Base-by-base conservation (phyloP, 129 eudicot species). In the Lactuca saligna region DNA sequence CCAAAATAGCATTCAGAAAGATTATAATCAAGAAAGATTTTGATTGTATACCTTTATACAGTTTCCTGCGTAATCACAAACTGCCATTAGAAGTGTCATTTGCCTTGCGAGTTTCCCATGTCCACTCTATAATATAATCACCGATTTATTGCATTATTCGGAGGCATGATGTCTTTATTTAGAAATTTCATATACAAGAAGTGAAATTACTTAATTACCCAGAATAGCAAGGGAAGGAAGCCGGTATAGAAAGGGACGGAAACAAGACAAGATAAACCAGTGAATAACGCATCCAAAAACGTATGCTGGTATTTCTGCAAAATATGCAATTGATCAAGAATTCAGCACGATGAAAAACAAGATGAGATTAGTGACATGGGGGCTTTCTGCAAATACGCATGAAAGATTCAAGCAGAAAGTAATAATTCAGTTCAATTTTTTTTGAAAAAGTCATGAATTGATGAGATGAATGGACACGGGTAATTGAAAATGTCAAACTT, bases 181-280 rank as follows among this genome's bases (percentile, higher is more conserved):
- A 44, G 8, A 66, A 57, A 8, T 50, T 60, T 8, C 54, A 48
- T 20, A 78, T 4, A 70, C 61, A 39, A 65, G 13, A 31, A 44
- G 29, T 50, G 35, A 61, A 46, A 61, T 50, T 89, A 94, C 99
- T 97, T 97, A 46, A 61, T 50, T 89, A 94, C 99, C 99, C 99
- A 94, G 80, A 94, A 94, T 29, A 94, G 91, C 71, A 94, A 74
- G 50, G 99, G 99, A 63, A 94, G 96, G 76, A 94, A 94, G 9
- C 84, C 96, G 68, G 99, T 94, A 79, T 94, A 94, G 77, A 94
- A 94, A 61, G 97, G 97, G 54, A 94, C 96, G 63, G 97, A 94
- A 81, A 94, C 99, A 78, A 90, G 91, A 76, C 83, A 89, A 33
- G 99, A 94, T 74, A 94, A 61, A 15, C 71, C 93, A 66, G 85